Evolutionary conservation across 371 early-diverging fungal genomes (phyloP).

Genomic region (Mucor circinelloides): DNA sequence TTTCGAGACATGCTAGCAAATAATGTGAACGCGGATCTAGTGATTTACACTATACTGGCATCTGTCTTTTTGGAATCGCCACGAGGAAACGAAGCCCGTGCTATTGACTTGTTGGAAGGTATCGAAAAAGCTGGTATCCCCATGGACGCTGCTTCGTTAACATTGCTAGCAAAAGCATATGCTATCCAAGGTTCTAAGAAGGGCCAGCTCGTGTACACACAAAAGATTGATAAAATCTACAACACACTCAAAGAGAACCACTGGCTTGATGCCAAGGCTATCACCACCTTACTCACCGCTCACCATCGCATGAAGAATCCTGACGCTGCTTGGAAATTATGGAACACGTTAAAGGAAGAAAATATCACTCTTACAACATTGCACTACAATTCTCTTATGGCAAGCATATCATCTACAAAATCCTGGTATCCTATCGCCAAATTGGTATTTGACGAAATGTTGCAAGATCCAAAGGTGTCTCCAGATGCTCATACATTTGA

Average conservation of each 20-base stretch:
- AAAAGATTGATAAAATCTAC: conserved; percentile 17
- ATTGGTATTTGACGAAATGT: conserved; percentile 34
- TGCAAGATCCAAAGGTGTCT: background rate
- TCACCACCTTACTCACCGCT: conserved; percentile 28
- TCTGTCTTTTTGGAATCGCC: conserved; percentile 34
- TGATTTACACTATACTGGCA: conserved; percentile 42
- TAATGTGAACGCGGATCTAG: conserved; percentile 31
- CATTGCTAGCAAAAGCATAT: conserved; percentile 38
- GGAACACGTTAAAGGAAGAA: conserved; percentile 22
- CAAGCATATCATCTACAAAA: conserved; percentile 19
- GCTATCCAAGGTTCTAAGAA: conserved; percentile 20
- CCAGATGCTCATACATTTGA: conserved; percentile 31
- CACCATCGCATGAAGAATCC: conserved; percentile 28
- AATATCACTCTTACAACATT: background rate
- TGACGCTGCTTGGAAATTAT: conserved; percentile 37
- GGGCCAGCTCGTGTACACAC: background rate
- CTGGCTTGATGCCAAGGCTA: conserved; percentile 29
- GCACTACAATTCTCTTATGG: conserved; percentile 40
- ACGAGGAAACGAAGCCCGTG: conserved; percentile 20
- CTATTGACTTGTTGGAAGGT: conserved; percentile 30
- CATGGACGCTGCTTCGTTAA: conserved; percentile 31
- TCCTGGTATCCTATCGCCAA: conserved; percentile 35
- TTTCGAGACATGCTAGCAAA: conserved; percentile 42
- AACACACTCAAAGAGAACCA: conserved; percentile 2
- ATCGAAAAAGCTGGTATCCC: conserved; percentile 14